Percentiles rank a stretch among this genome's conserved stretches.
Conservation (phyloP, 257 asterid species). For the Solanum clarkiae region DNA sequence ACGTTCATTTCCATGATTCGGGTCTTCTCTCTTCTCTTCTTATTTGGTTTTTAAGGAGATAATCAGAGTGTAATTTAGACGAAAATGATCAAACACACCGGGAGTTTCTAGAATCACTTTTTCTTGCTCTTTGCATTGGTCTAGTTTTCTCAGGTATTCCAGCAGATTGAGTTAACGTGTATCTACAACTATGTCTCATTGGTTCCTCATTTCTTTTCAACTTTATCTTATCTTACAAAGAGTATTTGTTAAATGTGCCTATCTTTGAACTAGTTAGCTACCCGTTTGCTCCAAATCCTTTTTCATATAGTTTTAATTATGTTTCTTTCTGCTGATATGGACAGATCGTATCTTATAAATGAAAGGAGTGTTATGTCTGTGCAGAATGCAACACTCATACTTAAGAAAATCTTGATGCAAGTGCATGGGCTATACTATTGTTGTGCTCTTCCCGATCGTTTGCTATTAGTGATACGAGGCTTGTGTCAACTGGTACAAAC, state of each 20-base stretch:
- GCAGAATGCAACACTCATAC: neutral
- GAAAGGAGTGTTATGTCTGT: too few relatives aligned
- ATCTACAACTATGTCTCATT: too few relatives aligned
- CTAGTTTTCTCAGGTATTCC: neutral
- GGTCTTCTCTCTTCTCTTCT: neutral
- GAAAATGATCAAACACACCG: neutral
- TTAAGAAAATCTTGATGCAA: neutral
- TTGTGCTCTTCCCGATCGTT: neutral
- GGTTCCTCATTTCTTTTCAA: too few relatives aligned
- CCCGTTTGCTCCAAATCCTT: too few relatives aligned
- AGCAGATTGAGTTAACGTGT: too few relatives aligned
- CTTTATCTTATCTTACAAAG: too few relatives aligned
- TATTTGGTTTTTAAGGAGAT: neutral
- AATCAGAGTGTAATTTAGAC: neutral
- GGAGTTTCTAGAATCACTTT: neutral
- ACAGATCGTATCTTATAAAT: too few relatives aligned
- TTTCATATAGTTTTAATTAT: neutral
- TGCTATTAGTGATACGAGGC: neutral
- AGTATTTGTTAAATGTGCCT: too few relatives aligned
- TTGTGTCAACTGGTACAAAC: neutral
- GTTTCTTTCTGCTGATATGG: neutral
- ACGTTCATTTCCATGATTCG: neutral
- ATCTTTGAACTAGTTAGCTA: too few relatives aligned
- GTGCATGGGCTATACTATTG: neutral
- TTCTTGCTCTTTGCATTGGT: neutral